Conservation (phyloP, 208 protist genomes). For the Angomonas deanei region DNA sequence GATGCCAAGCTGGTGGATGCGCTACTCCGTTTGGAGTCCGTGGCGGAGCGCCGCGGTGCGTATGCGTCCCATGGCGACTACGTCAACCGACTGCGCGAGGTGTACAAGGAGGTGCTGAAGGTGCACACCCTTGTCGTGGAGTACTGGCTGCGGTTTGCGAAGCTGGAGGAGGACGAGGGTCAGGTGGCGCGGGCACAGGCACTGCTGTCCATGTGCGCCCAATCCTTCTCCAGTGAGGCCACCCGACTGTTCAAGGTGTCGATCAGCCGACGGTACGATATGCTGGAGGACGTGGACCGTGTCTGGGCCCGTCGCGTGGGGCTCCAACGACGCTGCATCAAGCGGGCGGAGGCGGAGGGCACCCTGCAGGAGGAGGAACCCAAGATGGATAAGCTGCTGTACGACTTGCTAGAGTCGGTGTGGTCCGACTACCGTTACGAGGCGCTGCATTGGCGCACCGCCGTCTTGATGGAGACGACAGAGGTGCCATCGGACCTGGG, state of each 20-base stretch:
- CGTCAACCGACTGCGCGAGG: slow-evolving; percentile 19
- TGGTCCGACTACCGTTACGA: slow-evolving; percentile 74
- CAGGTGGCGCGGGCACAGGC: slow-evolving; percentile 51
- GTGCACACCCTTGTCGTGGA: slow-evolving; percentile 48
- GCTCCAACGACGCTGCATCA: slow-evolving; percentile 21
- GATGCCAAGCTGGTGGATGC: slow-evolving; percentile 28
- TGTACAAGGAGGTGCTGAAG: slow-evolving; percentile 59
- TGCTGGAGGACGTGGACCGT: slow-evolving; percentile 59
- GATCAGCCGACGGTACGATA: slow-evolving; percentile 60
- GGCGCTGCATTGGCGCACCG: slow-evolving; percentile 50
- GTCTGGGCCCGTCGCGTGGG: slow-evolving; percentile 64
- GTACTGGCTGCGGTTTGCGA: slow-evolving; percentile 69
- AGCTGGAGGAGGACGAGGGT: slow-evolving; percentile 62
- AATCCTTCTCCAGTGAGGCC: slow-evolving; percentile 43
- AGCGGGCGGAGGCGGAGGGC: background rate
- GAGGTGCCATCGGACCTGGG: slow-evolving; percentile 29
- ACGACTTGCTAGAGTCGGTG: slow-evolving; percentile 54
- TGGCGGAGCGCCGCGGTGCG: background rate
- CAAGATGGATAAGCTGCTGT: slow-evolving; percentile 32
- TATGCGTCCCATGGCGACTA: slow-evolving; percentile 10
- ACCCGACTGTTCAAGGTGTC: slow-evolving; percentile 18
- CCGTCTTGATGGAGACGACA: slow-evolving; percentile 14
- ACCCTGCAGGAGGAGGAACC: slow-evolving; percentile 7
- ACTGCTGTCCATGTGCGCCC: slow-evolving; percentile 44
- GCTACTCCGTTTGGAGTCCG: slow-evolving; percentile 35